A percentile compares a stretch with the other conserved stretches of the same genome.
phyloP scores from a whole-genome alignment of 352 stramenopile genomes.

The Globisporangium mamillatum region DNA sequence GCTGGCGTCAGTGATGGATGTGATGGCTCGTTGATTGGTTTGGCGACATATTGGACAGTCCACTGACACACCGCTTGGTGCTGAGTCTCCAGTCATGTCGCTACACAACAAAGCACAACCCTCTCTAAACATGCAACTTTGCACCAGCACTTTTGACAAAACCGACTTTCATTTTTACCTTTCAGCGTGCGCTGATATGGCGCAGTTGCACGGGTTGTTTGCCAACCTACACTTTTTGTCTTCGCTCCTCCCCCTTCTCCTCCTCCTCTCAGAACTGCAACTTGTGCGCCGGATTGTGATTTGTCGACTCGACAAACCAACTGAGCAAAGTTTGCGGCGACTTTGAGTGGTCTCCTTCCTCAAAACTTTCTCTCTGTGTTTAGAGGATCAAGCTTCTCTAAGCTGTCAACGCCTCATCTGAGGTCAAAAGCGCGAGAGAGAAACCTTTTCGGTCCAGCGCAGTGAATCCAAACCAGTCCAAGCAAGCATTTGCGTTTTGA shows the following conservation, averaged over 20 bases:
- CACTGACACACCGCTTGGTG: too few species aligned
- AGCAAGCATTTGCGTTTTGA: too few species aligned
- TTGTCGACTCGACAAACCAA: neutral
- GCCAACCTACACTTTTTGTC: conserved; percentile 3
- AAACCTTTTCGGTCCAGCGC: too few species aligned
- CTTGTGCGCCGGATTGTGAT: neutral
- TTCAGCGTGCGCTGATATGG: neutral
- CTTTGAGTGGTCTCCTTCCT: too few species aligned
- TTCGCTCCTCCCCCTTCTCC: neutral
- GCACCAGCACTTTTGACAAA: neutral
- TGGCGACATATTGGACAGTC: too few species aligned
- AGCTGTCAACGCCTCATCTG: too few species aligned
- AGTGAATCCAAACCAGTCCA: too few species aligned
- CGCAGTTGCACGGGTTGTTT: neutral
- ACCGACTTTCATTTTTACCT: neutral
- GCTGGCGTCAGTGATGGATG: too few species aligned
- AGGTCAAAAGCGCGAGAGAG: too few species aligned
- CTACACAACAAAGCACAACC: too few species aligned
- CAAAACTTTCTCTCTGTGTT: neutral
- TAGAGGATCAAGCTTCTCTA: neutral
- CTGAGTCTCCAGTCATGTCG: too few species aligned
- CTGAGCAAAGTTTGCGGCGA: neutral
- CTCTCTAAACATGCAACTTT: neutral
- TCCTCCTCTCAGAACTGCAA: neutral
- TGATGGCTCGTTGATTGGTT: too few species aligned